Evolutionary conservation across 1,284 basidiomycete genomes (phyloP), one percentile per base, ranked within the genome.

Genomic region (Polyporus tsugae): DNA sequence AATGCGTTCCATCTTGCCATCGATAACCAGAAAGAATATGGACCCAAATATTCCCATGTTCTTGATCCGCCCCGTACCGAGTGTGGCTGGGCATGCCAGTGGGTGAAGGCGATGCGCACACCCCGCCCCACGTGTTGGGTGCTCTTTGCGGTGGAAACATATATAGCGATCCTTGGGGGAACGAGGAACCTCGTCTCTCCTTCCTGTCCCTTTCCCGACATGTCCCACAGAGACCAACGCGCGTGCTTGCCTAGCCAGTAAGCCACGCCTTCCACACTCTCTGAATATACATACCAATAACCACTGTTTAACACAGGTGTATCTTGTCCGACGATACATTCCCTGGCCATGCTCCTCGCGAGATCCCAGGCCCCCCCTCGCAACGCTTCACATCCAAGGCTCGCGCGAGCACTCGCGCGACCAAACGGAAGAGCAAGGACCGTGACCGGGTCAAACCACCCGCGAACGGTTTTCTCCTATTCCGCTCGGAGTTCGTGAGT

Each of bases 401-500:
- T 55, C 52, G 15, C 15, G 52, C 52, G 52, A 55, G 13, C 4
- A 4, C 46, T 55, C 52, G 15, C 15, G 52, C 52, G 52, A 55
- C 29, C 4, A 4, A 5, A 10, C 52, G 13, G 29, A 55, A 55
- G 52, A 55, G 52, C 29, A 55, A 55, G 13, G 52, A 6, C 33
- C 29, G 52, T 17, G 29, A 55, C 2, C 29, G 52, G 52, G 52
- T 55, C 52, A 55, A 19, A 22, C 52, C 52, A 17, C 52, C 52
- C 13, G 52, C 52, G 15, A 55, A 55, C 52, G 52, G 52, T 33
- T 55, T 55, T 9, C 33, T 55, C 17, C 52, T 55, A 13, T 55
- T 55, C 52, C 52, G 52, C 52, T 35, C 52, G 29, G 15, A 55
- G 52, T 55, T 33, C 33, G 52, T 55, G 29, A 55, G 29, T 13